Evolutionary conservation across 768 basidiomycete species (phyloP).

Genomic region (Termitomyces sp.): DNA sequence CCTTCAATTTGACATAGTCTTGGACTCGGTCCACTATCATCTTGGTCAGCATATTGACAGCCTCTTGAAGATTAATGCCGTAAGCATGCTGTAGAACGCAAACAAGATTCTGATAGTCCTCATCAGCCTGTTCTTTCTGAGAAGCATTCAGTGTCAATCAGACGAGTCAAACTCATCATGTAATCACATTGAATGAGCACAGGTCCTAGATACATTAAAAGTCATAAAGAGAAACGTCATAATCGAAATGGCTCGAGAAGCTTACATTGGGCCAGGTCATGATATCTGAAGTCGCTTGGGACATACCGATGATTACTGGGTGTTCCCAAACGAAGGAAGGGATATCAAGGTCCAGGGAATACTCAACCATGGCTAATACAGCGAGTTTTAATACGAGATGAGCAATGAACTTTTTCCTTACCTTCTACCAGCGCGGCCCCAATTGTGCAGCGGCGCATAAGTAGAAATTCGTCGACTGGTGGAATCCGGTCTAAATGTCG

Average conservation of each 20-base stretch:
- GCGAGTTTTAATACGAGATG: background rate
- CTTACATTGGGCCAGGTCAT: conserved; percentile 19
- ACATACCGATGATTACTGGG: conserved; percentile 13
- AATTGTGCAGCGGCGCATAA: conserved; percentile 13
- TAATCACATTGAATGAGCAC: background rate
- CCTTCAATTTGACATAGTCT: conserved; percentile 18
- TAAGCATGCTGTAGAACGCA: conserved; percentile 18
- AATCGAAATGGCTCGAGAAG: background rate
- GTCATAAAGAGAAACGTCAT: background rate
- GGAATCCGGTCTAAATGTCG: conserved; percentile 6
- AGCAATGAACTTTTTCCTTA: background rate
- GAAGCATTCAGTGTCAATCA: too few relatives aligned
- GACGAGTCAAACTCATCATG: too few relatives aligned
- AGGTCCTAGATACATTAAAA: background rate
- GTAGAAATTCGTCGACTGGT: conserved; percentile 13
- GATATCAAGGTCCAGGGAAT: conserved; percentile 12
- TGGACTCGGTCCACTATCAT: conserved; percentile 17
- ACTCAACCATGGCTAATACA: conserved; percentile 15
- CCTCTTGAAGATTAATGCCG: conserved; percentile 18
- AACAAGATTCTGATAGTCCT: conserved; percentile 22
- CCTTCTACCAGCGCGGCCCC: conserved; percentile 5
- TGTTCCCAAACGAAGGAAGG: conserved; percentile 14
- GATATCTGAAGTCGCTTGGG: conserved; percentile 15
- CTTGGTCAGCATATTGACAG: conserved; percentile 15
- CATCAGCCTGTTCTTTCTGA: conserved; percentile 24